Evolutionary conservation across 345 rosid species (phyloP).

Genomic region (Rhodamnia argentea): DNA sequence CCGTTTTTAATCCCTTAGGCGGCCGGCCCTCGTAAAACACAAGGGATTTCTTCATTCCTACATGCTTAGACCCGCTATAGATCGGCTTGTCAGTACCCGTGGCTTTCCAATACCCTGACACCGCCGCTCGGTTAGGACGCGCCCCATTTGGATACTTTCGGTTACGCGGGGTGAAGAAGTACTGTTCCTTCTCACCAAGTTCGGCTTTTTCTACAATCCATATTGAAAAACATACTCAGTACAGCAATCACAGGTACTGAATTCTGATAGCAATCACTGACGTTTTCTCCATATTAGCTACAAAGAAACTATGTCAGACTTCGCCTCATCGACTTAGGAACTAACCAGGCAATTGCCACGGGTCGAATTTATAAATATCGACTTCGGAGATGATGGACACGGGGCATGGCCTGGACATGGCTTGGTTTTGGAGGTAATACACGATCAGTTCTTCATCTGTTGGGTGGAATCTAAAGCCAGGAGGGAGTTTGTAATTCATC

Average conservation of each 20-base stretch:
- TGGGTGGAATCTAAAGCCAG: slow-evolving; percentile 91
- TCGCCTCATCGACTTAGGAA: not conserved
- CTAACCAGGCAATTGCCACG: slow-evolving; percentile 89
- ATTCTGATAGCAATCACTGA: not conserved
- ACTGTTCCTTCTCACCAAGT: slow-evolving; percentile 55
- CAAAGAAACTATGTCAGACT: not conserved
- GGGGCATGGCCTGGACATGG: slow-evolving; percentile 64
- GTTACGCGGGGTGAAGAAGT: slow-evolving; percentile 48
- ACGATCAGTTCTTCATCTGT: slow-evolving; percentile 84
- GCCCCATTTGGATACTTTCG: slow-evolving; percentile 58
- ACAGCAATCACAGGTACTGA: not conserved
- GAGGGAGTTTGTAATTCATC: slow-evolving; percentile 33
- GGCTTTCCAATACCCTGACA: slow-evolving; percentile 69
- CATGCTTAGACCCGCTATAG: slow-evolving; percentile 27
- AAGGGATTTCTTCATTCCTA: slow-evolving; percentile 81
- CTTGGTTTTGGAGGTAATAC: slow-evolving; percentile 70
- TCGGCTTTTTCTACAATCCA: slow-evolving; percentile 29
- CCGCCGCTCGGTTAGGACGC: slow-evolving; percentile 55
- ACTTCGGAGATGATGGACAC: slow-evolving; percentile 77
- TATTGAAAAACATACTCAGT: not conserved
- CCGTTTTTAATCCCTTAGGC: slow-evolving; percentile 66
- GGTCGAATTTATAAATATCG: slow-evolving; percentile 84
- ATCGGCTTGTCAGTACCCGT: slow-evolving; percentile 59
- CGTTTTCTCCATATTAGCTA: not conserved
- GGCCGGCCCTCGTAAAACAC: slow-evolving; percentile 82